These are phyloP conservation scores for Cystobasidiaceae sp. DNA, from an alignment of 1,284 basidiomycete species.

Conservation along the genomic window DNA sequence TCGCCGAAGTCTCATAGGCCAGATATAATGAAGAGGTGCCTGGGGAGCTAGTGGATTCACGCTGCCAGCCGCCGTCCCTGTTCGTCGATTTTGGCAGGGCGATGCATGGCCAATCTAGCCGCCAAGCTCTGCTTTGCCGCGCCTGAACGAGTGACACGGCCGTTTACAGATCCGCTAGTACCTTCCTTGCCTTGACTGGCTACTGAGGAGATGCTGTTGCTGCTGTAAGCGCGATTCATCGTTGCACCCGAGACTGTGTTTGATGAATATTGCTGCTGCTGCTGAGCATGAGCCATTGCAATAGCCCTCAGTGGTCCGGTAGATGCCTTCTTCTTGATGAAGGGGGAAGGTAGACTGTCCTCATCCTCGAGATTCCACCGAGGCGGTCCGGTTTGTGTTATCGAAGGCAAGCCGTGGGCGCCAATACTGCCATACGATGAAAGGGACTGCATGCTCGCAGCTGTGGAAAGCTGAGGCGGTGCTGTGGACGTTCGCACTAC, in stretches of 20 bases:
- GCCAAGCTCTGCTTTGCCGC: slow-evolving; percentile 21
- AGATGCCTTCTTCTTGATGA: slow-evolving; percentile 54
- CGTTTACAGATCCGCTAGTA: neutral
- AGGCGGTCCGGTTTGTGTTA: neutral
- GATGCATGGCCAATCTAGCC: slow-evolving; percentile 14
- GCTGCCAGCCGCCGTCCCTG: slow-evolving; percentile 20
- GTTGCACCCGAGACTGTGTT: slow-evolving; percentile 19
- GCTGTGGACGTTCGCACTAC: slow-evolving; percentile 20
- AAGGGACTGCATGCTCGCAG: slow-evolving; percentile 29
- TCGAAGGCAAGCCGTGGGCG: slow-evolving; percentile 1
- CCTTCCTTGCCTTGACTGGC: neutral
- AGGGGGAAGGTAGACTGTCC: slow-evolving; percentile 76
- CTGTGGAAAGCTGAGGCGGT: slow-evolving; percentile 13
- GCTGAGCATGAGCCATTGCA: slow-evolving; percentile 18
- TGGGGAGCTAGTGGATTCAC: no score
- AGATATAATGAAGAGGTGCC: no score
- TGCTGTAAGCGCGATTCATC: slow-evolving; percentile 17
- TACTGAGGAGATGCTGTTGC: slow-evolving; percentile 10
- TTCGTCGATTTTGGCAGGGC: slow-evolving; percentile 25
- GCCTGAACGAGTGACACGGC: slow-evolving; percentile 7
- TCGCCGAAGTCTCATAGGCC: no score
- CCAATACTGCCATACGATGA: slow-evolving; percentile 45
- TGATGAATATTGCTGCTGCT: slow-evolving; percentile 12
- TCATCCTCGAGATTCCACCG: slow-evolving; percentile 66
- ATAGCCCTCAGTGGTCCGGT: slow-evolving; percentile 19